phyloP scores from a whole-genome alignment of 371 early-diverging fungal species.

The Actinomortierella ambigua region DNA sequence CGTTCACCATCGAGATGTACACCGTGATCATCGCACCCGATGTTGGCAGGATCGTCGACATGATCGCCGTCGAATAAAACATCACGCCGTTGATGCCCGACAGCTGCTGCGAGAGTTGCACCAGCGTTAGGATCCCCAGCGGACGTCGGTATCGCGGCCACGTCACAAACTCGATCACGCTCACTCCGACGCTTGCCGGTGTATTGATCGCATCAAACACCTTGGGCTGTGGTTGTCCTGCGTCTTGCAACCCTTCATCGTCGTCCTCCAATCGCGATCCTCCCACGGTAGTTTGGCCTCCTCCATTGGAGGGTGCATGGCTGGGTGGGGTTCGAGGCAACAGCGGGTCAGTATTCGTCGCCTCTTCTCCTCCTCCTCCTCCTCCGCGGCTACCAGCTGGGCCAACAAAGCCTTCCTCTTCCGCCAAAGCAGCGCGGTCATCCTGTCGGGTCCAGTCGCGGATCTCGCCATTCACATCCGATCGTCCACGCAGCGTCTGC shows the following conservation, averaged over 20 bases:
- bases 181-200: slow-evolving; percentile 18
- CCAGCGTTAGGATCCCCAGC: slow-evolving; percentile 69
- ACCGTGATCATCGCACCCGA: slow-evolving; percentile 72
- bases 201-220: slow-evolving; percentile 5
- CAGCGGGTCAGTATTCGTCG: slow-evolving; percentile 4
- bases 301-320: neutral
- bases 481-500: slow-evolving; percentile 58
- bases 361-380: slow-evolving; percentile 10
- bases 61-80: slow-evolving; percentile 83
- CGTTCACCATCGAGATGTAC: slow-evolving; percentile 77
- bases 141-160: slow-evolving; percentile 61
- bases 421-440: slow-evolving; percentile 46
- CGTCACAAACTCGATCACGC: slow-evolving; percentile 47
- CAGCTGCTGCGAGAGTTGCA: slow-evolving; percentile 83
- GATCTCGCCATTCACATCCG: slow-evolving; percentile 69
- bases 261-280: too few relatives aligned
- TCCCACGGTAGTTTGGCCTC: neutral
- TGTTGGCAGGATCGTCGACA: slow-evolving; percentile 68
- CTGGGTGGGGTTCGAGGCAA: too few relatives aligned
- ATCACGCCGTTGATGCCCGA: slow-evolving; percentile 95
- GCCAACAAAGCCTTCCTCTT: slow-evolving; percentile 30
- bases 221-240: slow-evolving; percentile 1
- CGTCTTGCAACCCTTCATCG: too few relatives aligned
- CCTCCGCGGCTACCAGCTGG: slow-evolving; percentile 21
- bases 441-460: slow-evolving; percentile 59